Evolutionary conservation across 208 protist genomes (phyloP), one percentile per base, ranked within the genome.

Genomic region (Acanthamoeba pearcei): DNA sequence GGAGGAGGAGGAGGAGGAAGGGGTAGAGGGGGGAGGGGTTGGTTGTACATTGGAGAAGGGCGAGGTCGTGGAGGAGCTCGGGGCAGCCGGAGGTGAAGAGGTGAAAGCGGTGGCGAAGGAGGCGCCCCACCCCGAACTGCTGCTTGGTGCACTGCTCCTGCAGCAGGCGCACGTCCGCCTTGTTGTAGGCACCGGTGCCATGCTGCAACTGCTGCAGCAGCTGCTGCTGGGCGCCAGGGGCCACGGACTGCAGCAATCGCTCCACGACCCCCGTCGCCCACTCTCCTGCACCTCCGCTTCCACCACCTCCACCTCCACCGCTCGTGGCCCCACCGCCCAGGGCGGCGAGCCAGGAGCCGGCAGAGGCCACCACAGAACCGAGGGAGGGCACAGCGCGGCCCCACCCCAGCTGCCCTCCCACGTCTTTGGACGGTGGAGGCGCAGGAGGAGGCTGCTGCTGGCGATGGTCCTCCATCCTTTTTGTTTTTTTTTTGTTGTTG

Each of bases 71-170:
- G 12, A 78, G 70, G 29, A 78, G 70, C 32, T 32, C 70, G 13
- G 70, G 70, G 70, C 35, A 15, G 27, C n/a, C 70, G 1, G 70
- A 78, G n/a, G 35, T 46, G 35, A 78, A 78, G 15, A 42, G n/a
- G 70, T 78, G 70, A n/a, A 78, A 78, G 8, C 70, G 70, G 70
- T 78, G 29, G 70, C 70, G 70, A 1, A 78, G 70, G 32, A 78
- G 29, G 12, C 70, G 70, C 29, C 32, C 70, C 13, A 78, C 32
- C 32, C 70, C 70, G 19, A 78, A 46, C 70, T 78, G 70, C 70
- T 78, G 70, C 32, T 78, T 46, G 70, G 70, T 78, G 70, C 70
- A 78, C 70, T 78, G 70, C 13, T 32, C 70, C 70, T 78, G 70
- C 29, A 78, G 29, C n/a, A 22, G 27, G 6, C 70, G 70, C 19